Evolutionary conservation across 352 stramenopile genomes (phyloP), one percentile per base, ranked within the genome.

Genomic region (Peronospora destructor): DNA sequence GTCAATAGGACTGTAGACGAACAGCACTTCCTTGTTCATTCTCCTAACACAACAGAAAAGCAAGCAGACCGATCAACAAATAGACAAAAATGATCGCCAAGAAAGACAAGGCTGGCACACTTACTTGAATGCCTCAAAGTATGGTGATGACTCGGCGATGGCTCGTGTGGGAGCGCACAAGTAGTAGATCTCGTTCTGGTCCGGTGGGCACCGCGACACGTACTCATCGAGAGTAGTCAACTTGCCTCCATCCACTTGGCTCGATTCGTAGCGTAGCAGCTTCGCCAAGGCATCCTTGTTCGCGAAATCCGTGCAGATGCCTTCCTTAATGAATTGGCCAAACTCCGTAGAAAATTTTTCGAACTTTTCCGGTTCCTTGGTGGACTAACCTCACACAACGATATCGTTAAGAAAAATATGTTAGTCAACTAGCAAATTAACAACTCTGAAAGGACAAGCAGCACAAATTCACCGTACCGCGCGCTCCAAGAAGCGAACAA

Each of bases 171-270:
- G 97, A 4, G 96, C 95, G 49, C 84, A 95, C 21, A 99, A 56
- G 69, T 98, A 99, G 75, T 99, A 99, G 56, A 99, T 98, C 49
- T 99, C 88, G 56, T 98, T 98, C 68, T 99, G 95, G 50, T 98
- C 87, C 2, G 93, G 90, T 43, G 87, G 73, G 49, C 89, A 93
- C 40, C 96, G 91, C 29, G 87, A 95, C 48, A 99, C 84, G 63
- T 99, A 99, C 71, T 99, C 96, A 59, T 99, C 97, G 6, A 99
- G 72, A 19, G 94, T 97, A 16, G 87, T 93, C 10, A 98, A 65
- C 58, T 98, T 90, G 19, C 83, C 89, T 3, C 62, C 63, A 29
- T 96, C 86, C 25, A 91, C 76, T 45, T 96, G 94, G 46, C 92
- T 98, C 28, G 90, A 98, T 72, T 99, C 95, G 73, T 98, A 99